Base-by-base conservation (phyloP, 2,329 filamentous ascomycete species). In the Tolypocladium inflatum region DNA sequence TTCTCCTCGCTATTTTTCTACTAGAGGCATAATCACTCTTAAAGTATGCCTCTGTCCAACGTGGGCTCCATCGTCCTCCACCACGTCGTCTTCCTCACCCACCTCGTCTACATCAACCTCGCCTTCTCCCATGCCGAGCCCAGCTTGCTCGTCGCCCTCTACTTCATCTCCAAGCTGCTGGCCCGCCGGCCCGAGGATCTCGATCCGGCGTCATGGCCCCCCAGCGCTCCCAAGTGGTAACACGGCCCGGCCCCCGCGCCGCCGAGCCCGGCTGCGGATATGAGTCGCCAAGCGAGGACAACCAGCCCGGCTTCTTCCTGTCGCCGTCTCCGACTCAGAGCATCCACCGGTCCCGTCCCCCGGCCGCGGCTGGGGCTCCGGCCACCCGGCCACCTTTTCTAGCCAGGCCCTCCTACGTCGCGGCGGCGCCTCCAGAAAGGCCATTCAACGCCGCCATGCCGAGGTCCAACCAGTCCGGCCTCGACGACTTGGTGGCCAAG, bases 11-110 rank as follows among this genome's bases (percentile, higher is more conserved):
- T 37, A 3, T 33, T n/a, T 19, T 30, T 8, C n/a, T 7, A 4
- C 21, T 11, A 2, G 9, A 21, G 4, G 23, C 45, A 4, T 23
- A 17, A 8, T 13, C 13, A 11, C 41, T 19, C 9, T 21, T 19
- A n/a, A 39, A 60, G 4, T 61, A 82, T 82, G 80, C 75, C 80
- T 66, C 71, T 82, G 59, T 72, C 74, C 64, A 77, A 81, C 69
- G 66, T 82, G 33, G 79, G 79, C 54, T 76, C 79, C n/a, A 70
- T 80, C 39, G 67, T 81, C 61, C 70, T 82, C 55, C 73, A 80
- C 63, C 73, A 80, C 62, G 70, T 81, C 56, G 77, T 81, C 64
- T 82, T 82, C 65, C 70, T 82, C 62, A 79, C 77, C 45, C 80
- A 79, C 55, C 70, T 82, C 57, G 74, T 80, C 60, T 80, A 81